A percentile compares a stretch with the other conserved stretches of the same genome.
Evolutionary conservation across 768 basidiomycete species (phyloP).

Genomic region (Heimioporus sp.): DNA sequence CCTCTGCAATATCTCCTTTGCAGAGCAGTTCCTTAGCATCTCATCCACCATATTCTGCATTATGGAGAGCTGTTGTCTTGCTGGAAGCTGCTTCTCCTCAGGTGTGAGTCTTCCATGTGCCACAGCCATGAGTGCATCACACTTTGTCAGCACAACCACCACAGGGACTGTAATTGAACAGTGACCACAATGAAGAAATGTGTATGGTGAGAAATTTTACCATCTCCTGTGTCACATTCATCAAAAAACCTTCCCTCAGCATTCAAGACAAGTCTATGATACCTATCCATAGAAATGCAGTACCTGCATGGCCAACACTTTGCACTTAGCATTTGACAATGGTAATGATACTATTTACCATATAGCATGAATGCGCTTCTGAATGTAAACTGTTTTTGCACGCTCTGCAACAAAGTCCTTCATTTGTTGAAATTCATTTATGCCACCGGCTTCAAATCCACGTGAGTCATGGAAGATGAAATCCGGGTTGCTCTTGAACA

Average conservation of each 20-base stretch:
- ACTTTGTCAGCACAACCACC: not conserved
- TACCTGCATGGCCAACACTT: not conserved
- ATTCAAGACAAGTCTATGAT: not conserved
- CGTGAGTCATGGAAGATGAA: too few species aligned
- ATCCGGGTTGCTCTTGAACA: too few species aligned
- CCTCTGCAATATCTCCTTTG: not conserved
- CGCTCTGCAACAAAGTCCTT: too few species aligned
- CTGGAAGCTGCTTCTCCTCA: not conserved
- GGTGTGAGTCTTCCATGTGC: not conserved
- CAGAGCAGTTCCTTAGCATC: not conserved
- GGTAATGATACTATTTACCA: too few species aligned
- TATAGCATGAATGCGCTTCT: too few species aligned
- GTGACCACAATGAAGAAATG: not conserved
- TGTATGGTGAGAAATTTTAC: not conserved
- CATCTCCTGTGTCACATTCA: not conserved
- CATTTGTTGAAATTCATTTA: too few species aligned
- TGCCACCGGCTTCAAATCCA: too few species aligned
- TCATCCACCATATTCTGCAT: not conserved
- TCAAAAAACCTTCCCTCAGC: not conserved
- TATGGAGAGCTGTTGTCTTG: not conserved
- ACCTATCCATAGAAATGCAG: not conserved
- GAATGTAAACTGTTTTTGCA: too few species aligned
- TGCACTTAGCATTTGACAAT: too few species aligned
- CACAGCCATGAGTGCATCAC: not conserved
- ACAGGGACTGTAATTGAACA: not conserved